Base-by-base conservation (phyloP, 2,329 filamentous ascomycete genomes). In the Metarhizium brunneum region DNA sequence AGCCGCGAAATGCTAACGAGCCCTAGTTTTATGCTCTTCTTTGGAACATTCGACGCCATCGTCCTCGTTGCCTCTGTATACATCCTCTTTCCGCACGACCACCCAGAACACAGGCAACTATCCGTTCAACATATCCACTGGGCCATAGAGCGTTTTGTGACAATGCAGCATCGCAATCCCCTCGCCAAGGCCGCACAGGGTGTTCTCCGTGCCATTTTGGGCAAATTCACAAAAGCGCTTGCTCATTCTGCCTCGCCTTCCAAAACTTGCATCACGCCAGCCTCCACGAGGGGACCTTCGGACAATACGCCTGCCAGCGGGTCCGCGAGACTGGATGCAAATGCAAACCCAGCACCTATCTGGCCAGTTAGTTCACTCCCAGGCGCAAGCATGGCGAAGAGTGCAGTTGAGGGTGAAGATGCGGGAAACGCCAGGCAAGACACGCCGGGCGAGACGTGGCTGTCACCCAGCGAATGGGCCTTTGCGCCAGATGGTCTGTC, bases 11-110 rank as follows among this genome's bases (percentile, higher is more conserved):
- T 51, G n/a, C 18, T 51, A 18, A 29, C 20, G 25, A 14, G 6
- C 8, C 4, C 16, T 49, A 76, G 72, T 29, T 81, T 81, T 60
- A 73, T 76, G 16, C 71, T 85, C 3, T 84, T 85, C 64, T 84
- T 83, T 53, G 81, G 80, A 53, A 84, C 80, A 6, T 85, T 86
- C 57, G 83, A 86, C 61, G 82, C 83, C 14, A 77, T 84, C 20
- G 80, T 85, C 16, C 72, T 85, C 55, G 73, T 84, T 54, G 78
- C 82, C 0, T 78, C 80, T 18, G 78, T 85, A 36, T 84, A 80
- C 63, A 84, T 85, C 38, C 64, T 85, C 8, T 83, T 83, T 58
- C 82, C 82, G 1, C 71, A 70, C 25, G 81, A 84, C 61, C 77
- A 83, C 55, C 63, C 68, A 2, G 77, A 79, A 30, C 66, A 78